These are phyloP conservation scores for Colletotrichum shisoi DNA, from an alignment of 2,329 filamentous ascomycete species.

Conservation along the genomic window DNA sequence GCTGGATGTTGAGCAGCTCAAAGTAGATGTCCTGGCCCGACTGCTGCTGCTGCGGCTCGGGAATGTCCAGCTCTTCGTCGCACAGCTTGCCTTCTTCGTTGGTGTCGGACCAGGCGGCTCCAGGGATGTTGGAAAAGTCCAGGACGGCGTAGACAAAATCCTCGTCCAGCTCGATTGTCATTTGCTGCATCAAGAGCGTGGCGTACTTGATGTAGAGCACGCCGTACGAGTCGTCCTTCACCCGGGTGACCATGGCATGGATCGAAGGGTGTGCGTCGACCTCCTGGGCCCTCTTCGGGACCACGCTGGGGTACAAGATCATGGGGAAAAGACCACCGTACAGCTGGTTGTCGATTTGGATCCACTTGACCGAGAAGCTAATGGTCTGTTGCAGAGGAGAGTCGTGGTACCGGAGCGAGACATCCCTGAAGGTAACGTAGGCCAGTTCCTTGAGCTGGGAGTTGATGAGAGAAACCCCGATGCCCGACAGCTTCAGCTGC, in stretches of 20 bases:
- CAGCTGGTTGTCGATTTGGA: constrained; percentile 97
- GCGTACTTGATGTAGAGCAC: constrained; percentile 99
- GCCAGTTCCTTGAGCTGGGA: constrained; percentile 89
- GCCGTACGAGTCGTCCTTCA: constrained; percentile 98
- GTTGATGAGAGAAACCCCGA: constrained; percentile 94
- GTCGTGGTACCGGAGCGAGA: constrained; percentile 89
- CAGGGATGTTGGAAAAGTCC: constrained; percentile 92
- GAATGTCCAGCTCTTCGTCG: constrained; percentile 88
- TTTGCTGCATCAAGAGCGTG: constrained; percentile 90
- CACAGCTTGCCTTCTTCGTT: constrained; percentile 85
- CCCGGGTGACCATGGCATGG: constrained; percentile 87
- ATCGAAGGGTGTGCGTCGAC: constrained; percentile 96
- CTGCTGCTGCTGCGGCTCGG: constrained; percentile 85
- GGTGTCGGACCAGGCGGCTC: constrained; percentile 81
- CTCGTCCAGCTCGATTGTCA: constrained; percentile 97
- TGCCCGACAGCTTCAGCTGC: constrained; percentile 84
- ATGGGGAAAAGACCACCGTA: constrained; percentile 99
- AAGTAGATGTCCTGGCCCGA: constrained; percentile 96
- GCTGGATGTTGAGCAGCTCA: constrained; percentile 93
- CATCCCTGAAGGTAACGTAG: constrained; percentile 90
- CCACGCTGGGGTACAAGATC: constrained; percentile 94
- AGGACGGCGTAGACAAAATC: constrained; percentile 97
- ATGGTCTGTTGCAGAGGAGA: constrained; percentile 93
- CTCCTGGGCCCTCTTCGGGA: constrained; percentile 95
- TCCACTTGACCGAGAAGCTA: constrained; percentile 94